Conservation (phyloP, 176 grass and related monocot genomes). For the Secale cereale region DNA sequence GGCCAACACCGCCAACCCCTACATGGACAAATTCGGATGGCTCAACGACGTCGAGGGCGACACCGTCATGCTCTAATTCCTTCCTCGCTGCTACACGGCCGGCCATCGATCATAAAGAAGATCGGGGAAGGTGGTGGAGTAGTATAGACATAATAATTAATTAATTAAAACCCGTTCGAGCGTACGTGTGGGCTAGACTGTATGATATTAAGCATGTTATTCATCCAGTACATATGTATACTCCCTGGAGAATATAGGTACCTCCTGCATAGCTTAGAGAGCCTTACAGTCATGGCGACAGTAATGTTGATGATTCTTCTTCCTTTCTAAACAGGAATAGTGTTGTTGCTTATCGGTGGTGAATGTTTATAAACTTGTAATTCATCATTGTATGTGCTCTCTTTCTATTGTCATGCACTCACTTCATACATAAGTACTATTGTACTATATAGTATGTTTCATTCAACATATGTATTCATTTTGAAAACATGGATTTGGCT, state of each 20-base stretch:
- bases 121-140: no score
- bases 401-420: no score
- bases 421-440: no score
- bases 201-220: neutral
- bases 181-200: neutral
- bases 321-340: neutral
- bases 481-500: no score
- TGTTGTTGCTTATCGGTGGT: neutral
- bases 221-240: neutral
- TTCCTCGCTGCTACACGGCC: neutral
- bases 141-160: no score
- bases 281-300: no score
- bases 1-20: constrained; percentile 22
- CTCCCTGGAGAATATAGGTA: no score
- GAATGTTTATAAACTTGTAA: neutral
- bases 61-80: neutral
- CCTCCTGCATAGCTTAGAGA: no score
- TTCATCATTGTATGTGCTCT: no score
- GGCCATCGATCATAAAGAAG: neutral
- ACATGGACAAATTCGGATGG: constrained; percentile 51
- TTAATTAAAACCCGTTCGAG: neutral
- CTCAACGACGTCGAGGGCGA: constrained; percentile 31
- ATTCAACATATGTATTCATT: no score
- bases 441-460: no score
- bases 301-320: neutral